Evolutionary conservation across 225 moss, liverwort and hornwort species (phyloP).

Genomic region (Polytrichum formosum): DNA sequence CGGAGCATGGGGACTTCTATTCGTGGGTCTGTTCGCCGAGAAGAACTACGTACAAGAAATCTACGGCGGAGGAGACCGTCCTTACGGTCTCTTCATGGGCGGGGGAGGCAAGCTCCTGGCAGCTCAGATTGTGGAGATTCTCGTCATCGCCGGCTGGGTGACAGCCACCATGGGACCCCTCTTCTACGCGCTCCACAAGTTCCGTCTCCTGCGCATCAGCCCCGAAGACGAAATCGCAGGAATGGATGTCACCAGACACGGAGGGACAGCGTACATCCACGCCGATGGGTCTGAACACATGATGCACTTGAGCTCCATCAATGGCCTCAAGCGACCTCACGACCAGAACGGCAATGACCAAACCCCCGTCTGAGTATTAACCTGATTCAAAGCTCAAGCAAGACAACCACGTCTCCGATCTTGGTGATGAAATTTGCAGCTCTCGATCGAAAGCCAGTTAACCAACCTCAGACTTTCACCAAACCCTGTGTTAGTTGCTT

Average conservation of each 20-base stretch:
- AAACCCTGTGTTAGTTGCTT: background rate
- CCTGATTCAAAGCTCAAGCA: background rate
- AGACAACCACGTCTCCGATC: slow-evolving; percentile 11
- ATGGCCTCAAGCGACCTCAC: slow-evolving; percentile 21
- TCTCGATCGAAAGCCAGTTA: background rate
- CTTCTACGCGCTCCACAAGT: slow-evolving; percentile 47
- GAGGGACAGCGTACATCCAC: slow-evolving; percentile 71
- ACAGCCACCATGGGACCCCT: slow-evolving; percentile 58
- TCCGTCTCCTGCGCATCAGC: slow-evolving; percentile 54
- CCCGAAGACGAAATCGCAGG: slow-evolving; percentile 76
- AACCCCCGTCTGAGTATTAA: background rate
- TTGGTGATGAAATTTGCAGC: background rate
- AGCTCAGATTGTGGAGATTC: slow-evolving; percentile 74
- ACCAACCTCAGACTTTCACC: background rate
- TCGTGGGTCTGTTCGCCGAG: slow-evolving; percentile 78
- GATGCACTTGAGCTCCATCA: slow-evolving; percentile 24
- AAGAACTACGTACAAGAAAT: slow-evolving; percentile 41
- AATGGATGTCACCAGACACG: slow-evolving; percentile 80
- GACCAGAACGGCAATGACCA: background rate
- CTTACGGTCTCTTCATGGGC: slow-evolving; percentile 76
- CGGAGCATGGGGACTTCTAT: slow-evolving; percentile 82
- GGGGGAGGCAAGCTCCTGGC: slow-evolving; percentile 77
- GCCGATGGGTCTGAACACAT: slow-evolving; percentile 36
- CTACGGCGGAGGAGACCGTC: slow-evolving; percentile 30
- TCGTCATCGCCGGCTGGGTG: slow-evolving; percentile 65